Evolutionary conservation across 2,329 filamentous ascomycete genomes (phyloP), one percentile per base, ranked within the genome.

Genomic region (Aspergillus persii): DNA sequence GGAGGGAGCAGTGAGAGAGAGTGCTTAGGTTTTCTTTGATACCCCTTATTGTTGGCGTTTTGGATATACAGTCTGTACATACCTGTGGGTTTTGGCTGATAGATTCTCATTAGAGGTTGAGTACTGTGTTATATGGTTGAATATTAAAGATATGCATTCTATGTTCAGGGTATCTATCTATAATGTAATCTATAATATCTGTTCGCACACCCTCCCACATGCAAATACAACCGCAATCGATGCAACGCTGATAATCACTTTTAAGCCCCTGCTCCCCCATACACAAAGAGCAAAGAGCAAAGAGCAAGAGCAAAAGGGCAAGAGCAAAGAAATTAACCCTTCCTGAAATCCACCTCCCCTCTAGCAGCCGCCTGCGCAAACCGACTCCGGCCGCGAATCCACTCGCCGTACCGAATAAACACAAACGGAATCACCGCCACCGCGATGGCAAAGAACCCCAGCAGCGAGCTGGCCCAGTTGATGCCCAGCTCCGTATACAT

Each of bases 401-500:
- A 61, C 26, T 47, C 53, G 1, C 60, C 67, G 61, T 65, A 66
- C 36, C 51, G 52, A 29, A 64, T 66, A 44, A 68, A 66, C 23
- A 60, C 54, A 47, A 65, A 62, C 3, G 65, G 67, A 26, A 67
- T 61, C 3, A 65, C 52, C 23, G 63, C 60, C 60, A 67, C 55
- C 3, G 39, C 57, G 11, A 68, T 48, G 0, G 63, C 36, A 23
- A 65, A 33, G 23, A 67, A 66, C 8, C 66, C 64, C 27, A 64
- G 11, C 41, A 65, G 15, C 11, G 63, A 65, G 61, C 76, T 77
- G 2, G 75, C 77, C 78, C 77, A 80, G 15, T 73, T 59, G 1
- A 80, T 71, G 0, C 78, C 78, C 9, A 81, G 65, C 15, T 56
- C 66, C 15, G 68, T 64, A 59, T 79, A 80, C 78, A 81, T 80